These are phyloP conservation scores for Calonectria crousiana DNA, from an alignment of 2,329 filamentous ascomycete genomes.

Conservation along the genomic window DNA sequence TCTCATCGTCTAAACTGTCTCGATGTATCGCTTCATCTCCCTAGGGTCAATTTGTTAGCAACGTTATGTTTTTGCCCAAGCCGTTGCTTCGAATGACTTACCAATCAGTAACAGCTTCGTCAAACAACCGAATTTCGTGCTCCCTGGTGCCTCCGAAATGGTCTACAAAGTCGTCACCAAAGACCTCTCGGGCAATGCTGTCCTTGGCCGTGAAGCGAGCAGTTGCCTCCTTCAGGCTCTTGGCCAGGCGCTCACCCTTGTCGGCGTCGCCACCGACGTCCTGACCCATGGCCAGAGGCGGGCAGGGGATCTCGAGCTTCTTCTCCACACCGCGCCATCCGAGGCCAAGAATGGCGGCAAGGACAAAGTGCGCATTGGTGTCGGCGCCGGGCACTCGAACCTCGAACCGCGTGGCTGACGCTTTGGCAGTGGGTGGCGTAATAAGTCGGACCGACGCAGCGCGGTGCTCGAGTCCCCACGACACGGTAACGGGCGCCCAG, in stretches of 20 bases:
- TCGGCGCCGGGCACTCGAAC: constrained; percentile 95
- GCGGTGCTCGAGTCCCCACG: constrained; percentile 96
- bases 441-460: constrained; percentile 93
- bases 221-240: constrained; percentile 87
- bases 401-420: constrained; percentile 91
- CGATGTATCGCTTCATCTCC: constrained; percentile 84
- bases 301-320: constrained; percentile 84
- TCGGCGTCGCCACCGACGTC: constrained; percentile 81
- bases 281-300: constrained; percentile 87
- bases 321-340: constrained; percentile 94
- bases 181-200: constrained; percentile 92
- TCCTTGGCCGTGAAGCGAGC: constrained; percentile 79
- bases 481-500: constrained; percentile 98
- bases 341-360: constrained; percentile 86
- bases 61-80: not conserved
- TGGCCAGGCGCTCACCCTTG: constrained; percentile 82
- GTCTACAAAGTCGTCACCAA: constrained; percentile 95
- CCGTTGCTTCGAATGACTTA: constrained; percentile 59
- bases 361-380: constrained; percentile 87
- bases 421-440: constrained; percentile 85
- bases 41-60: constrained; percentile 53
- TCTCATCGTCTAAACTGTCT: constrained; percentile 66
- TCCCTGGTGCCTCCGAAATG: constrained; percentile 93
- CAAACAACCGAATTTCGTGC: constrained; percentile 91
- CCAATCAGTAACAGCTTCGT: constrained; percentile 98